Conservation (phyloP, 352 stramenopile species). For the Thraustotheca clavata region DNA sequence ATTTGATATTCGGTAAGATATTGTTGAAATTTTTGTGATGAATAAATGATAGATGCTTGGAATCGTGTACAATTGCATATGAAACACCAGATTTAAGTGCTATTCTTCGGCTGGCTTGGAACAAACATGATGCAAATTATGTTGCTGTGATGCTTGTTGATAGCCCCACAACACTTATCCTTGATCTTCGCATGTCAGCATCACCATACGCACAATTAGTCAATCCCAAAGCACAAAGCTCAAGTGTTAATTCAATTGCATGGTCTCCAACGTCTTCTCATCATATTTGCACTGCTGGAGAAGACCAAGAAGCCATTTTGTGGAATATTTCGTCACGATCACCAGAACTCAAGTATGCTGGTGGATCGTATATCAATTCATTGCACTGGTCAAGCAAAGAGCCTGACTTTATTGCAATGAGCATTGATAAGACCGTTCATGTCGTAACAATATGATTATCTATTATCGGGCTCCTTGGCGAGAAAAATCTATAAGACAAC, state of each 20-base stretch:
- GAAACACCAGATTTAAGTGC: slow-evolving; percentile 83
- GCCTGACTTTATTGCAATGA: slow-evolving; percentile 85
- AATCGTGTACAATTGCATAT: slow-evolving; percentile 96
- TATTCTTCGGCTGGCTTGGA: slow-evolving; percentile 94
- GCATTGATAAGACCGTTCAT: slow-evolving; percentile 80
- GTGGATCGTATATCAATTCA: slow-evolving; percentile 82
- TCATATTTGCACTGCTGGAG: slow-evolving; percentile 94
- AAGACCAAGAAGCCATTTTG: slow-evolving; percentile 94
- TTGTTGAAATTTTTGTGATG: not conserved
- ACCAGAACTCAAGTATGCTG: slow-evolving; percentile 86
- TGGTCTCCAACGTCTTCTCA: slow-evolving; percentile 93
- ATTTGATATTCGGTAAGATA: slow-evolving; percentile 93
- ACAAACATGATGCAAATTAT: slow-evolving; percentile 96
- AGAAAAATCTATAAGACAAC: no score
- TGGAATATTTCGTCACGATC: slow-evolving; percentile 87
- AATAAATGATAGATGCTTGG: slow-evolving; percentile 39
- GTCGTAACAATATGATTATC: slow-evolving; percentile 35
- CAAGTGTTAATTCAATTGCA: slow-evolving; percentile 92
- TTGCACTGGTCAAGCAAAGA: slow-evolving; percentile 75
- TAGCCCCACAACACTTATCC: slow-evolving; percentile 86
- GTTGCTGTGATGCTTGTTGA: slow-evolving; percentile 92
- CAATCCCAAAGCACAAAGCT: slow-evolving; percentile 62
- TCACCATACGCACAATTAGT: slow-evolving; percentile 88
- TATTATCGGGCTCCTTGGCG: no score
- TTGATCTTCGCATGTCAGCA: slow-evolving; percentile 93